Conservation (phyloP, 179 eudicot species). For the Amaranthus tricolor region DNA sequence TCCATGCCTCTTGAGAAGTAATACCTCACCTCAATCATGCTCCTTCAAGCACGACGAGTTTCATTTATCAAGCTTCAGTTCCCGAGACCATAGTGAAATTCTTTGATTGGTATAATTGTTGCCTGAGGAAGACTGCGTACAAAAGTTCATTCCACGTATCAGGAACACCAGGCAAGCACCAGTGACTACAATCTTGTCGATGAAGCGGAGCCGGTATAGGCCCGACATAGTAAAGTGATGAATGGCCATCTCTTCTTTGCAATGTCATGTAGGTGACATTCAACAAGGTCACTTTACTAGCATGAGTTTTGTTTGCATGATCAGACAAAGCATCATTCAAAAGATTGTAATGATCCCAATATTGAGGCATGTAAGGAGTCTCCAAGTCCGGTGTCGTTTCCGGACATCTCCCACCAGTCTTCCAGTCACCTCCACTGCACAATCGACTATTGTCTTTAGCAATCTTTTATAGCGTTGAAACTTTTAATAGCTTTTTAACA, state of each 20-base stretch:
- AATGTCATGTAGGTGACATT: background rate
- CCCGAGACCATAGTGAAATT: background rate
- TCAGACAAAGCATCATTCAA: background rate
- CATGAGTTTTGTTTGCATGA: background rate
- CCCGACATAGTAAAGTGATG: background rate
- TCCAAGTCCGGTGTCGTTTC: background rate
- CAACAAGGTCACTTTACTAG: background rate
- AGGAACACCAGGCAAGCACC: background rate
- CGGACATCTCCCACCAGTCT: background rate
- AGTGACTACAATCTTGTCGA: background rate
- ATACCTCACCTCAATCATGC: too few species aligned
- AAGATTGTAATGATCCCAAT: background rate
- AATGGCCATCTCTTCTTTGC: background rate
- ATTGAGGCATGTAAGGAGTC: background rate
- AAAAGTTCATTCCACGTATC: slow-evolving; percentile 70
- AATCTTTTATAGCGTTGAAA: too few species aligned
- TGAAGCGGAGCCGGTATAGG: background rate
- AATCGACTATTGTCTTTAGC: background rate
- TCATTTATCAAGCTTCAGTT: too few species aligned
- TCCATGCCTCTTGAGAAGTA: too few species aligned
- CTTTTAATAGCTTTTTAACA: too few species aligned
- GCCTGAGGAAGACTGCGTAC: slow-evolving; percentile 52
- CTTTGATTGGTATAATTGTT: slow-evolving; percentile 21
- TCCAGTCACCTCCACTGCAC: background rate
- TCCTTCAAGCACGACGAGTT: too few species aligned